These are phyloP conservation scores for Picochlorum sp. DNA, from an alignment of 139 green algal species.

Conservation along the genomic window DNA sequence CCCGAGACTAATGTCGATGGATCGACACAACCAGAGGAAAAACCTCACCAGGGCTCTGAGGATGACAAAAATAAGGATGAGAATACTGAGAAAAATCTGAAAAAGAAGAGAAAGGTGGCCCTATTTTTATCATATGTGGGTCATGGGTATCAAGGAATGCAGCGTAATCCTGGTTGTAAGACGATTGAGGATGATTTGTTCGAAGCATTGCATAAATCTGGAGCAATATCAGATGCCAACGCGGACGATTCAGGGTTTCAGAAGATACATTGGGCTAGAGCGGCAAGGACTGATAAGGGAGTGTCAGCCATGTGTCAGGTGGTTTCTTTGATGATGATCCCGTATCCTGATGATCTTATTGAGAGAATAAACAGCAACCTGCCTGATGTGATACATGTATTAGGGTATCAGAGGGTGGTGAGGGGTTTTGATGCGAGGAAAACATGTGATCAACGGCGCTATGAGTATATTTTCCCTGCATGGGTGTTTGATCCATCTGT, in stretches of 20 bases:
- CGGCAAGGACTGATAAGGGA: slow-evolving; percentile 94
- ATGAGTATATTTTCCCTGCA: slow-evolving; percentile 93
- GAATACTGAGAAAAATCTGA: slow-evolving; percentile 4
- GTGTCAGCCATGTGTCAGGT: slow-evolving; percentile 81
- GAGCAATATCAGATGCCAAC: slow-evolving; percentile 64
- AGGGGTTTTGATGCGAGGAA: slow-evolving; percentile 82
- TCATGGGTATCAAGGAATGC: slow-evolving; percentile 82
- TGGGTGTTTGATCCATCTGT: slow-evolving; percentile 68
- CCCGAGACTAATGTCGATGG: neutral
- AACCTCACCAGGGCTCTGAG: neutral
- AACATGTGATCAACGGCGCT: slow-evolving; percentile 67
- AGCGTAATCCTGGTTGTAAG: slow-evolving; percentile 67
- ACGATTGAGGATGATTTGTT: slow-evolving; percentile 85
- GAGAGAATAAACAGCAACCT: slow-evolving; percentile 72
- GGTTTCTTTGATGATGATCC: slow-evolving; percentile 47
- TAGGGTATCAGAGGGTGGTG: slow-evolving; percentile 71
- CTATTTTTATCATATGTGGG: slow-evolving; percentile 73
- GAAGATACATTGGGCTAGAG: slow-evolving; percentile 77
- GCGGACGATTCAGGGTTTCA: slow-evolving; percentile 43
- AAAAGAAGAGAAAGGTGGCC: slow-evolving; percentile 71
- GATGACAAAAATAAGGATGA: neutral
- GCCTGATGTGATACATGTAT: slow-evolving; percentile 59
- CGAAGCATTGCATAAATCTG: slow-evolving; percentile 54
- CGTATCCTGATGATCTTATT: slow-evolving; percentile 35
- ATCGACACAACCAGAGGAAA: neutral